Evolutionary conservation across 148 eudicot genomes (phyloP), one percentile per base, ranked within the genome.

Genomic region (Linanthus parryae): DNA sequence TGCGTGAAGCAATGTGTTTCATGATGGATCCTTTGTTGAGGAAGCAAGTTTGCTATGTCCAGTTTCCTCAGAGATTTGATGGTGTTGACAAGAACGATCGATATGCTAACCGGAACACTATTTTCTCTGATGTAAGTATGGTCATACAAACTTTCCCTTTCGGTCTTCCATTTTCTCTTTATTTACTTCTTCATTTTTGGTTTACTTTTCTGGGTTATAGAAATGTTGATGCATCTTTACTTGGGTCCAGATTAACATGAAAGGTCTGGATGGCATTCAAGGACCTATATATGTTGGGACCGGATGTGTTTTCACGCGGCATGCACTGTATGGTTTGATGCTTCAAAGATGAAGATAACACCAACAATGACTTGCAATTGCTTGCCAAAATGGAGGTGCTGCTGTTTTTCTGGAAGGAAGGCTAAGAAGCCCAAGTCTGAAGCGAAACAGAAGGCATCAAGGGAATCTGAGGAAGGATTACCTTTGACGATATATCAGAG

Each of bases 231-330:
- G n/a, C n/a, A n/a, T n/a, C n/a, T 16, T 37, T 20, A 15, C 25
- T 57, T 13, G 26, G n/a, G 33, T 38, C 40, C 53, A 65, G 70
- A 58, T 65, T 35, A 65, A 65, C 35, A 65, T 65, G 70, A 65
- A 58, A 38, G 70, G 70, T 13, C 38, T 65, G 26, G 70, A 65
- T 52, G 70, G 70, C 15, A 65, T 65, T 41, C 70, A 65, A 38
- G 70, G 70, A 24, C 70, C 70, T 7, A 65, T 65, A 26, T 65
- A 65, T 44, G 70, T 65, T 19, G 70, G 70, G 42, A 58, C 70
- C 21, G 70, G 70, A 36, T 65, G 70, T 52, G 64, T 65, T 6
- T 65, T 65, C 24, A 65, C 59, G 28, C 48, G 64, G 39, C 70
- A 35, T 18, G 70, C 70, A 4, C 58, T 65, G 16, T 65, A 65